Base-by-base conservation (phyloP, 2,329 filamentous ascomycete genomes). In the Orbilia ellipsospora region DNA sequence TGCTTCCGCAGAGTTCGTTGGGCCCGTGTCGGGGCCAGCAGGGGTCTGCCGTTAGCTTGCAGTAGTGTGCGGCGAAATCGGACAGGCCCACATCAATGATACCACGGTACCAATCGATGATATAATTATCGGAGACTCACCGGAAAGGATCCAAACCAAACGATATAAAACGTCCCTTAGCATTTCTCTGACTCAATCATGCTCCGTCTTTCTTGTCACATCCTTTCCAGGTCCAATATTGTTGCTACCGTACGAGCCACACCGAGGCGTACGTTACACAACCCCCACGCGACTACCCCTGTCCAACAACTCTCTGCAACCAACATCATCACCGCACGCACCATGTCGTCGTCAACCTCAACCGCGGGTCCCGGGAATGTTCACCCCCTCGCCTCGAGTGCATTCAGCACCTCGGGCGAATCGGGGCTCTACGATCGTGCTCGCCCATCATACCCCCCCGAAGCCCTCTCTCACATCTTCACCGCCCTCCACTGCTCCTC, bases 401-500 rank as follows among this genome's bases (percentile, higher is more conserved):
- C 65, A 6, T 77, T 77, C 31, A 62, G 66, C 7, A 66, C 62
- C 6, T 77, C 73, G 28, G 73, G 73, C 28, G 52, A 60, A 12
- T 77, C 73, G n/a, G 73, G 73, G 0, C 65, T 77, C 13, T 77
- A 77, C 42, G 73, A 77, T 18, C 55, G 61, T 6, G 73, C 73
- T 2, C 54, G 73, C 0, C 73, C 73, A 5, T 72, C 73, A 1
- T 77, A 77, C 31, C 73, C 73, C 1, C 8, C 65, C 5, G 55
- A 54, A 52, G 55, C 73, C 3, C 56, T 77, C 2, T 61, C 16
- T 8, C 62, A 56, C 6, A 59, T 77, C 42, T 77, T 77, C 16
- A 20, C 44, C 16, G 61, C 73, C 6, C 31, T 75, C 15, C 51
- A 69, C 8, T n/a, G 28, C 10, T 69, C 57, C 4, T n/a, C 26